These are phyloP conservation scores for Teunomyces stri DNA, from an alignment of 805 yeast genomes.

Conservation along the genomic window DNA sequence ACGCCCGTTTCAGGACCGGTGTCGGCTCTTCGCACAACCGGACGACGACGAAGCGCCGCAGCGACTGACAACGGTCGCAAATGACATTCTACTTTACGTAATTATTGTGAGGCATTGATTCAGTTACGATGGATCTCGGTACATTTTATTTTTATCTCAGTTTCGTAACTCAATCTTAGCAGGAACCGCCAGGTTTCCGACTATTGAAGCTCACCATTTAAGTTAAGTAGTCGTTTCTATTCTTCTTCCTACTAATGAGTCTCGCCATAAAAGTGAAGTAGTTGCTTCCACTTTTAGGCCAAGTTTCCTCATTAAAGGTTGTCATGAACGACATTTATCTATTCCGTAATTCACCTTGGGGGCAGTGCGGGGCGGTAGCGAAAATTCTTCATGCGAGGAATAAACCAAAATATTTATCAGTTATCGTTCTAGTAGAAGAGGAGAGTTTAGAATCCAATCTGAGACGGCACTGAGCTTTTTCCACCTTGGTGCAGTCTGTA, in stretches of 20 bases:
- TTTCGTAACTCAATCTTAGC: too few relatives aligned
- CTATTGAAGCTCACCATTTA: too few relatives aligned
- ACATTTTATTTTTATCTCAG: too few relatives aligned
- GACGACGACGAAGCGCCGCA: neutral
- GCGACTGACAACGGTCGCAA: neutral
- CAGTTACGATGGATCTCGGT: too few relatives aligned
- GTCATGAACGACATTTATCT: neutral
- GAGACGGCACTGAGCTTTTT: too few relatives aligned
- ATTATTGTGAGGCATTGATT: neutral
- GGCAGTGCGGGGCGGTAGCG: neutral
- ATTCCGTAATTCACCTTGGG: neutral
- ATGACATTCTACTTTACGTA: neutral
- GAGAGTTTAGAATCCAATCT: neutral
- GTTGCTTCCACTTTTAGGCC: neutral
- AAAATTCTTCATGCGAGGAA: neutral
- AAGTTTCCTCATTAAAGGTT: neutral
- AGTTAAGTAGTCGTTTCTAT: neutral
- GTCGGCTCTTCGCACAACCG: conserved; percentile 5
- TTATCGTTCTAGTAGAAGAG: neutral
- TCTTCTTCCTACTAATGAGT: neutral
- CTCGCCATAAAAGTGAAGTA: too few relatives aligned
- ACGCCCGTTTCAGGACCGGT: conserved; percentile 6
- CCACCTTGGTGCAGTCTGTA: too few relatives aligned
- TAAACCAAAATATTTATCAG: neutral
- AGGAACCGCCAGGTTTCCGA: too few relatives aligned